These are phyloP conservation scores for Podaxis carcinomalis DNA, from an alignment of 768 basidiomycete species.

Conservation along the genomic window DNA sequence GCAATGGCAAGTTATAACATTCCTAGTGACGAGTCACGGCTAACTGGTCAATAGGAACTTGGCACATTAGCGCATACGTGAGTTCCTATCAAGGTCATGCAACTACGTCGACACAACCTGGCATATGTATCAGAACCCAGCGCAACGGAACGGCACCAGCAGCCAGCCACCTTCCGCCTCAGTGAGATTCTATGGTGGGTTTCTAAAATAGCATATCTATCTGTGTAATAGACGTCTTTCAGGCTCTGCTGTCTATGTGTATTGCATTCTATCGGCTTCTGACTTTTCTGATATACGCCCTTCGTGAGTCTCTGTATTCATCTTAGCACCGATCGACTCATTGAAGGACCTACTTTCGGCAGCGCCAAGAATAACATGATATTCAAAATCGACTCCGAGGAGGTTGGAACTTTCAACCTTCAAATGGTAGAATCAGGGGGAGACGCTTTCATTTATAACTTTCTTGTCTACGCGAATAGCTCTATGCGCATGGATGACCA, in stretches of 20 bases:
- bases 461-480: constrained; percentile 7
- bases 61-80: background rate
- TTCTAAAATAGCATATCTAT: background rate
- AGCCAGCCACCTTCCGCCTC: background rate
- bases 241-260: constrained; percentile 6
- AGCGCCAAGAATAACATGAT: background rate
- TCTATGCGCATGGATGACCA: constrained; percentile 4
- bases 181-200: background rate
- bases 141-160: background rate
- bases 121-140: background rate
- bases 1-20: background rate
- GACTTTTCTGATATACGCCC: background rate
- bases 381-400: background rate
- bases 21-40: background rate
- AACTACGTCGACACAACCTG: background rate
- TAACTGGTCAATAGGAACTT: background rate
- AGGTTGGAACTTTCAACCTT: background rate
- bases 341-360: background rate
- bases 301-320: background rate
- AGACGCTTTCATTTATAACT: background rate
- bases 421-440: background rate
- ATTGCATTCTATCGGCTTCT: constrained; percentile 1
- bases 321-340: background rate
- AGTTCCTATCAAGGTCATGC: background rate
- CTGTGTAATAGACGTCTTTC: background rate